Evolutionary conservation across 2,329 filamentous ascomycete genomes (phyloP).

Genomic region (Pseudogymnoascus sp.): DNA sequence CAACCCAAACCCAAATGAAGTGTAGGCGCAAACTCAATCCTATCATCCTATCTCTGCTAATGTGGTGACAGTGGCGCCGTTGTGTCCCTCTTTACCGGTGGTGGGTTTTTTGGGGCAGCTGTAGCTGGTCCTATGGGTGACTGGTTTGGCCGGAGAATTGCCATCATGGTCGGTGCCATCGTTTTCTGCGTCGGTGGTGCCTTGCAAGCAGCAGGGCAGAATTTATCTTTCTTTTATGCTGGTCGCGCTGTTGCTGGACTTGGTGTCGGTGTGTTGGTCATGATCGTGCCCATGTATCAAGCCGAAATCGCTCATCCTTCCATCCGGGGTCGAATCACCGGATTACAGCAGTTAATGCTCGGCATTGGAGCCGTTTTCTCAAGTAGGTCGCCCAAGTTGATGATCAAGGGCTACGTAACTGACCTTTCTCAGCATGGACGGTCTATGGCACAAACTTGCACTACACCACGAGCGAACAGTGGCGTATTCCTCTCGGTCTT

Average conservation of each 20-base stretch:
- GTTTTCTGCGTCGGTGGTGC: slow-evolving; percentile 62
- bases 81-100: slow-evolving; percentile 64
- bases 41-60: too few species aligned
- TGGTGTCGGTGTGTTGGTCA: slow-evolving; percentile 34
- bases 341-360: slow-evolving; percentile 75
- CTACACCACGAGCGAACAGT: too few species aligned
- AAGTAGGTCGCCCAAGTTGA: slow-evolving; percentile 16
- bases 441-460: slow-evolving; percentile 45
- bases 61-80: slow-evolving; percentile 36
- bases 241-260: slow-evolving; percentile 59
- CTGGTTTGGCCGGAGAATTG: slow-evolving; percentile 55
- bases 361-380: slow-evolving; percentile 66
- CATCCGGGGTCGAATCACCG: slow-evolving; percentile 40
- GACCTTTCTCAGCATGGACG: slow-evolving; percentile 48
- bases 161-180: slow-evolving; percentile 58
- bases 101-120: slow-evolving; percentile 49
- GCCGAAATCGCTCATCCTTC: too few species aligned
- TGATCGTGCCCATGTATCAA: slow-evolving; percentile 13
- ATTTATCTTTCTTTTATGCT: slow-evolving; percentile 52
- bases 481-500: slow-evolving; percentile 44
- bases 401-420: too few species aligned
- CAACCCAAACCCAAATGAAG: slow-evolving; percentile 12
- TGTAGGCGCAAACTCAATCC: slow-evolving; percentile 32
- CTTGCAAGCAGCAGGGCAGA: slow-evolving; percentile 58
- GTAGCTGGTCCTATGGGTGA: slow-evolving; percentile 59